Evolutionary conservation across 306 rosid species (phyloP), one percentile per base, ranked within the genome.

Genomic region (Vigna hirtella): DNA sequence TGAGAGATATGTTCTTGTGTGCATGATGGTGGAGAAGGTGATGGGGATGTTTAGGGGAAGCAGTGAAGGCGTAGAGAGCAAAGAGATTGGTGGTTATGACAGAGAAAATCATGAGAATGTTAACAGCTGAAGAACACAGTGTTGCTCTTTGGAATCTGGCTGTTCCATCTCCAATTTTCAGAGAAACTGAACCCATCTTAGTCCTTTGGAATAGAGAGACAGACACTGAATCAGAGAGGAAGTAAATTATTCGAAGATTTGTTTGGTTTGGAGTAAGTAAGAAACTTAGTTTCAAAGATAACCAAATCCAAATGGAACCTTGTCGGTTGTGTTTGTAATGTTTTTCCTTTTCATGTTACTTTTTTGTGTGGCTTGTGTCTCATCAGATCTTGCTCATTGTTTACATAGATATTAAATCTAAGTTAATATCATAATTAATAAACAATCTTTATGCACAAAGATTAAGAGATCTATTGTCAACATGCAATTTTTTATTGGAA

Each of bases 141-240:
- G 91, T 78, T 53, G 93, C 96, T 71, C 88, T 88, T 52, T 75
- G 85, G 90, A 94, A 94, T 84, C 98, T 88, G 34, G 97, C 97
- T 1, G 97, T 92, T 87, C 98, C 98, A 78, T 92, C 97, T 4
- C 97, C 97, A 3, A 92, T 89, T 70, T 92, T 94, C 45, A 94
- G 87, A 70, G 98, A 94, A 73, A 94, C 96, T 24, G 98, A 90
- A 47, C 98, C 98, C 98, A 94, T 94, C 61, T 68, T 65, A 57
- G 74, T 20, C 22, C 49, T 17, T 51, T 47, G 24, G 12, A 64
- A 45, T 5, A 7, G 42, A n/a, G 61, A 40, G 45, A 40, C 3
- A 50, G 71, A 34, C 47, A 47, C 20, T 43, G 85, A 82, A 38
- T 24, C 45, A 26, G 58, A 51, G 79, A 68, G 14, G 56, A 58